phyloP scores from a whole-genome alignment of 2,329 filamentous ascomycete species.

The Cladosporium sp. region DNA sequence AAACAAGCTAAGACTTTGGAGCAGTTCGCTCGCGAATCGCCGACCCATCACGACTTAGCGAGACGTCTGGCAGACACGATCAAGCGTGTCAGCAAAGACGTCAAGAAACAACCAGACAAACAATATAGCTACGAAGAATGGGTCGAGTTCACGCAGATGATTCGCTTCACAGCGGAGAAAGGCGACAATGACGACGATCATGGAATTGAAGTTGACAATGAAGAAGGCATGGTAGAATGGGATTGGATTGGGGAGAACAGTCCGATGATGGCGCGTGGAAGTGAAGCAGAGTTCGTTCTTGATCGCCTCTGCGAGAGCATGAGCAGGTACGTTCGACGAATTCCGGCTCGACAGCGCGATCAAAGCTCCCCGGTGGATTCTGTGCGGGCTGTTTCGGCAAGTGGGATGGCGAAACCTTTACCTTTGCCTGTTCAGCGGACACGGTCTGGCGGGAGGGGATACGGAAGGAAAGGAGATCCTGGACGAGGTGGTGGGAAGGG shows the following conservation, averaged over 20 bases:
- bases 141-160: conserved; percentile 76
- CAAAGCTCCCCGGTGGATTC: not conserved
- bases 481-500: too few species aligned
- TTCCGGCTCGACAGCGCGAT: not conserved
- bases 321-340: conserved; percentile 39
- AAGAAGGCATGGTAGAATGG: conserved; percentile 62
- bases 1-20: conserved; percentile 34
- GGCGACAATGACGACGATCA: conserved; percentile 18
- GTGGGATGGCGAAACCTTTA: conserved; percentile 1
- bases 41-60: conserved; percentile 57
- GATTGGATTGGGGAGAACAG: conserved; percentile 69
- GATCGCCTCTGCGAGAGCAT: conserved; percentile 63
- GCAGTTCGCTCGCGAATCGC: conserved; percentile 41
- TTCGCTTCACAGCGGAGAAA: conserved; percentile 51
- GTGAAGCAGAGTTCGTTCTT: conserved; percentile 64
- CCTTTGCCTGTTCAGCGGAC: conserved; percentile 2
- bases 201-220: conserved; percentile 41
- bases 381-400: conserved; percentile 3
- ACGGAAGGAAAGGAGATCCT: not conserved
- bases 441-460: not conserved
- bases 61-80: conserved; percentile 66
- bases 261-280: conserved; percentile 60
- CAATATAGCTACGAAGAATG: conserved; percentile 79
- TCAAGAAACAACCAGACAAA: conserved; percentile 54
- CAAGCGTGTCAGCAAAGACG: conserved; percentile 59